Evolutionary conservation across 2,329 filamentous ascomycete genomes (phyloP).

Genomic region (Dryadomyces quercivorus): DNA sequence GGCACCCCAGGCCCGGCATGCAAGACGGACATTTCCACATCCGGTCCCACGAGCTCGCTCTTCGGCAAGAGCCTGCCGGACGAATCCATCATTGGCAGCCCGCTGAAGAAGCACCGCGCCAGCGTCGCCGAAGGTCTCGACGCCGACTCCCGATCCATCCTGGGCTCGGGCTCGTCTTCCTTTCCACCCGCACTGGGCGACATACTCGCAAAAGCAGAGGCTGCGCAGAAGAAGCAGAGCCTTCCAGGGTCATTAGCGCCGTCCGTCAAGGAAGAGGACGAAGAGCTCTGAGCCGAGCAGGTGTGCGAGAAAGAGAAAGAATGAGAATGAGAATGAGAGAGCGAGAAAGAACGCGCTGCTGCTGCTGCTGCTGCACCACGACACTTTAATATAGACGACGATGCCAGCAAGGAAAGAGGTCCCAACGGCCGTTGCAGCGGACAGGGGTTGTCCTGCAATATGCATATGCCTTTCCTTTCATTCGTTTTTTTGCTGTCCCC

Average conservation of each 20-base stretch:
- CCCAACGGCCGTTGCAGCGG: too few relatives aligned
- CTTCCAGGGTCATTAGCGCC: background rate
- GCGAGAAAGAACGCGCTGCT: too few relatives aligned
- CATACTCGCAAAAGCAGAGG: conserved; percentile 26
- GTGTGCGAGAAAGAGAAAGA: background rate
- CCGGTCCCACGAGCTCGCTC: conserved; percentile 12
- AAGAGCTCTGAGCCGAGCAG: conserved; percentile 6
- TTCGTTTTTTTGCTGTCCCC: background rate
- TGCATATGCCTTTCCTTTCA: too few relatives aligned
- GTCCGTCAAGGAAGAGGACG: conserved; percentile 5
- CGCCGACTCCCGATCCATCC: background rate
- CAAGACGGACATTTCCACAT: background rate
- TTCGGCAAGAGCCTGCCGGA: conserved; percentile 31
- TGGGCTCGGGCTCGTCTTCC: conserved; percentile 7
- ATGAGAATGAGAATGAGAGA: background rate
- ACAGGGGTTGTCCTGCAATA: too few relatives aligned
- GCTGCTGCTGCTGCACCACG: background rate
- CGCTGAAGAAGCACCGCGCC: conserved; percentile 63
- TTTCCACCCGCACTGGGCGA: conserved; percentile 29
- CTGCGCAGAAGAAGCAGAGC: conserved; percentile 14
- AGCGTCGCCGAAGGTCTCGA: conserved; percentile 30
- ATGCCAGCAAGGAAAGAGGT: background rate
- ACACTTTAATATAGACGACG: background rate
- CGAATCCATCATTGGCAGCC: conserved; percentile 48
- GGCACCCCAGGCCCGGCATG: background rate